phyloP scores from a whole-genome alignment of 257 asterid genomes.

The Solanum etuberosum region DNA sequence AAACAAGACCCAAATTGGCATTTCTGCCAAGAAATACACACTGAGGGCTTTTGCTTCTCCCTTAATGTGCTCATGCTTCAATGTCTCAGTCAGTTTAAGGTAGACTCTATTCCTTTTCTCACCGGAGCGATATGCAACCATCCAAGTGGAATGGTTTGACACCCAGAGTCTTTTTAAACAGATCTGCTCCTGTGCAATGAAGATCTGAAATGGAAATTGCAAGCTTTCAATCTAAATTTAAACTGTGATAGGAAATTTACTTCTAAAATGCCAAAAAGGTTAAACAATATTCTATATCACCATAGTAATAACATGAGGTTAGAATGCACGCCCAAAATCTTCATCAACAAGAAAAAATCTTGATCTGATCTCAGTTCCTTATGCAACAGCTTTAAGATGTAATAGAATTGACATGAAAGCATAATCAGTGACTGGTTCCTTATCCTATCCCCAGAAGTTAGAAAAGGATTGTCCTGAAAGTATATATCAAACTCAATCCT shows the following conservation, averaged over 20 bases:
- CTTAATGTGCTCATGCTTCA: conserved; percentile 34
- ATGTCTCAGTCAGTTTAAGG: conserved; percentile 42
- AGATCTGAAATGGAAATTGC: conserved; percentile 40
- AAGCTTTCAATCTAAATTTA: background rate
- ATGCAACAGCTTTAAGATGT: background rate
- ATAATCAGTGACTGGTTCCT: background rate
- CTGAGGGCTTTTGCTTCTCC: conserved; percentile 56
- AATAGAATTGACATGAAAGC: background rate
- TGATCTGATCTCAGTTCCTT: background rate
- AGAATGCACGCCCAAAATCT: background rate
- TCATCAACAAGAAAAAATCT: background rate
- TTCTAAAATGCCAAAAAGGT: background rate
- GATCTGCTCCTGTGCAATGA: conserved; percentile 89
- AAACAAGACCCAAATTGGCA: conserved; percentile 81
- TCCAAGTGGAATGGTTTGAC: conserved; percentile 50
- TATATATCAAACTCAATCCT: background rate
- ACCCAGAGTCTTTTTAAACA: conserved; percentile 78
- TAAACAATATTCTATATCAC: background rate
- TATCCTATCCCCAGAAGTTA: background rate
- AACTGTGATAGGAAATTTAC: background rate
- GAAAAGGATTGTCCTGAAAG: background rate
- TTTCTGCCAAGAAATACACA: conserved; percentile 51
- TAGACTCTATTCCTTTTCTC: conserved; percentile 45
- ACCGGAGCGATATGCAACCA: conserved; percentile 47
- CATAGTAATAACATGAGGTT: background rate